Percentiles rank a stretch among this genome's conserved stretches.
These are phyloP conservation scores for Incumbomyces lentus DNA, from an alignment of 2,329 filamentous ascomycete species.

Conservation along the genomic window DNA sequence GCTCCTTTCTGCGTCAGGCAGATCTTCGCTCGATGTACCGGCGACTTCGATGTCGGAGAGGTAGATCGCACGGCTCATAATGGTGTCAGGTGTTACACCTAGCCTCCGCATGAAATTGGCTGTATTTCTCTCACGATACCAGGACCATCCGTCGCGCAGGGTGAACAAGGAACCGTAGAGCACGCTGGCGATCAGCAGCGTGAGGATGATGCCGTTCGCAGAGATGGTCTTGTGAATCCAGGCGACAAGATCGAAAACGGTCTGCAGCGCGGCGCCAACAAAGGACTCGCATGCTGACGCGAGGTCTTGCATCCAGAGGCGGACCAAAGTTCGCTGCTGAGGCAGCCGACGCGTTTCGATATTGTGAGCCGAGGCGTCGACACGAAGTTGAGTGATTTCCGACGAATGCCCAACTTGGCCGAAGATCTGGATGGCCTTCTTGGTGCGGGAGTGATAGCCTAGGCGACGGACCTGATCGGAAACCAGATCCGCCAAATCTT, in stretches of 20 bases:
- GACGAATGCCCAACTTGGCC: conserved; percentile 37
- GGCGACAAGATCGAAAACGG: conserved; percentile 56
- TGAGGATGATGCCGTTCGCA: conserved; percentile 64
- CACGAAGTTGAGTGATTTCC: conserved; percentile 30
- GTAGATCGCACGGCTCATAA: conserved; percentile 81
- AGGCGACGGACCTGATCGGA: conserved; percentile 39
- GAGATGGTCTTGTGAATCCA: conserved; percentile 58
- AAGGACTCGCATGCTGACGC: conserved; percentile 66
- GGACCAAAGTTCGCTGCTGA: conserved; percentile 46
- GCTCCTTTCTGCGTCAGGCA: conserved; percentile 16
- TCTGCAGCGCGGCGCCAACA: conserved; percentile 66
- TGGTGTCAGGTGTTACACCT: conserved; percentile 65
- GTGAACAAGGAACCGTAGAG: conserved; percentile 66
- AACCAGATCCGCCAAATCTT: conserved; percentile 41
- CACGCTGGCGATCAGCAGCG: conserved; percentile 57
- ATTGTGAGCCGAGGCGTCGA: conserved; percentile 37
- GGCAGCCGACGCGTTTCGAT: conserved; percentile 37
- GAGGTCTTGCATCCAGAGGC: conserved; percentile 61
- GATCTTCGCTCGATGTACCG: conserved; percentile 29
- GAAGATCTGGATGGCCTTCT: conserved; percentile 39
- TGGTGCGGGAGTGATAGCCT: conserved; percentile 37
- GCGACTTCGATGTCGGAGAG: conserved; percentile 67
- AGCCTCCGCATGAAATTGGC: conserved; percentile 70
- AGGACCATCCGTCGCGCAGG: conserved; percentile 60
- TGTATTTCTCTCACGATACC: conserved; percentile 79